Evolutionary conservation across 2,329 filamentous ascomycete genomes (phyloP).

Genomic region (Paecilomyces sp.): DNA sequence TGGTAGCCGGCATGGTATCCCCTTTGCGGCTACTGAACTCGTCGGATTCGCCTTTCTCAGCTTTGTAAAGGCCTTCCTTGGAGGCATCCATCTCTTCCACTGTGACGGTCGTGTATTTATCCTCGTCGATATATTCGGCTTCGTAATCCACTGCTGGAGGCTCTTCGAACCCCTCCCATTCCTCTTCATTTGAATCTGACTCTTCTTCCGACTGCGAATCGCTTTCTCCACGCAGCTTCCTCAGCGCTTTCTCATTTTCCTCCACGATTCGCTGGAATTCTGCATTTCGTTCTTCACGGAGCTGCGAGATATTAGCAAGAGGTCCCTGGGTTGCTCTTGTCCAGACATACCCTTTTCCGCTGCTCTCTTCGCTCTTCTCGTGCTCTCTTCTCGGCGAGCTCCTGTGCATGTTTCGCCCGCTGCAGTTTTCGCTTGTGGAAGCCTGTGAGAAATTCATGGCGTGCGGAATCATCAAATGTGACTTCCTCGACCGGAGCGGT

Average conservation of each 20-base stretch:
- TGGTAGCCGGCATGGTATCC: conserved; percentile 22
- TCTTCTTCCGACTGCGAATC: conserved; percentile 23
- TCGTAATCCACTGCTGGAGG: conserved; percentile 63
- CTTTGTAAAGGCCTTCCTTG: conserved; percentile 62
- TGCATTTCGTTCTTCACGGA: conserved; percentile 73
- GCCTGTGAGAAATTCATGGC: conserved; percentile 83
- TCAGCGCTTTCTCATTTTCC: conserved; percentile 64
- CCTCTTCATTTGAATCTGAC: conserved; percentile 39
- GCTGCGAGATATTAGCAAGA: conserved; percentile 41
- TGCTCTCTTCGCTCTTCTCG: conserved; percentile 68
- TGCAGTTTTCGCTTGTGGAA: conserved; percentile 95
- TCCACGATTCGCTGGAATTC: conserved; percentile 78
- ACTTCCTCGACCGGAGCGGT: conserved; percentile 65
- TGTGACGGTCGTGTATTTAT: conserved; percentile 90
- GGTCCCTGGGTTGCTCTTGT: not conserved
- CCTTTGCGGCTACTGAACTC: conserved; percentile 19
- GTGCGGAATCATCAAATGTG: conserved; percentile 70
- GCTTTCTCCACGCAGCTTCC: conserved; percentile 47
- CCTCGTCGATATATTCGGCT: conserved; percentile 93
- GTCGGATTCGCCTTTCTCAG: conserved; percentile 26
- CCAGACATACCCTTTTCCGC: conserved; percentile 61
- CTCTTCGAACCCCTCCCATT: conserved; percentile 58
- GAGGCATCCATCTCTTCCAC: conserved; percentile 81
- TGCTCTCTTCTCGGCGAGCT: conserved; percentile 68
- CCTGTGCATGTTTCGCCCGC: conserved; percentile 76